A percentile compares a stretch with the other conserved stretches of the same genome.
Evolutionary conservation across 805 yeast genomes (phyloP).

Genomic region (Myxozyma monticola): DNA sequence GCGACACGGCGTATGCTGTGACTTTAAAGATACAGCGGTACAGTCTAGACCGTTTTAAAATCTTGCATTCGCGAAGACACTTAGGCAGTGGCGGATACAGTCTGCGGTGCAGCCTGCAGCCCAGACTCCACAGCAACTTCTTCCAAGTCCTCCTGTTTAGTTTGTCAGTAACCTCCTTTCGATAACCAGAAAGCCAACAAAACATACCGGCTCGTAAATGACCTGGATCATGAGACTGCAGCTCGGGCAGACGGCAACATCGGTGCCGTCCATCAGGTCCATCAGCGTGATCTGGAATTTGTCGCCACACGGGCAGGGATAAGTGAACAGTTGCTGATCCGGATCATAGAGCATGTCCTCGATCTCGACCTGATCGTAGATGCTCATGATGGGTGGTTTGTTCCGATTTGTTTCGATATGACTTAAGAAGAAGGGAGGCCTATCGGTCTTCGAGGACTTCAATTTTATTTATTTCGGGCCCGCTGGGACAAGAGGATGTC

Average conservation of each 20-base stretch:
- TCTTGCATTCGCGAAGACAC: neutral
- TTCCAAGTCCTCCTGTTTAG: slow-evolving; percentile 21
- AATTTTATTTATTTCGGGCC: too few relatives aligned
- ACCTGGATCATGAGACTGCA: slow-evolving; percentile 93
- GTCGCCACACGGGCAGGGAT: slow-evolving; percentile 99
- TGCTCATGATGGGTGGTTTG: slow-evolving; percentile 35
- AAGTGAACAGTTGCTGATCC: slow-evolving; percentile 74
- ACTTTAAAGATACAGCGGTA: too few relatives aligned
- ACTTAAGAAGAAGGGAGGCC: too few relatives aligned
- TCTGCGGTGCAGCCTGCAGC: slow-evolving; percentile 3
- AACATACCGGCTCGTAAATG: slow-evolving; percentile 64
- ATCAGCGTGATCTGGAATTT: slow-evolving; percentile 76
- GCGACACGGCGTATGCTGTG: too few relatives aligned
- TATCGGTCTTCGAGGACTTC: too few relatives aligned
- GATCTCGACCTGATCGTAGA: slow-evolving; percentile 93
- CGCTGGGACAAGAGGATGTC: too few relatives aligned
- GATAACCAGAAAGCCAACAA: neutral
- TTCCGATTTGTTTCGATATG: neutral
- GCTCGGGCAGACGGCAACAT: slow-evolving; percentile 94
- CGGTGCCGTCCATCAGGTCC: slow-evolving; percentile 87
- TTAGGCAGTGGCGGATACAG: slow-evolving; percentile 16
- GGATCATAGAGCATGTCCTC: slow-evolving; percentile 95
- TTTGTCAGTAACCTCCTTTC: too few relatives aligned
- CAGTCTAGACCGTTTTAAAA: neutral
- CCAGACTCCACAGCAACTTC: slow-evolving; percentile 15